These are phyloP conservation scores for Talaromyces ruber DNA, from an alignment of 495 filamentous ascomycete species.

Conservation along the genomic window DNA sequence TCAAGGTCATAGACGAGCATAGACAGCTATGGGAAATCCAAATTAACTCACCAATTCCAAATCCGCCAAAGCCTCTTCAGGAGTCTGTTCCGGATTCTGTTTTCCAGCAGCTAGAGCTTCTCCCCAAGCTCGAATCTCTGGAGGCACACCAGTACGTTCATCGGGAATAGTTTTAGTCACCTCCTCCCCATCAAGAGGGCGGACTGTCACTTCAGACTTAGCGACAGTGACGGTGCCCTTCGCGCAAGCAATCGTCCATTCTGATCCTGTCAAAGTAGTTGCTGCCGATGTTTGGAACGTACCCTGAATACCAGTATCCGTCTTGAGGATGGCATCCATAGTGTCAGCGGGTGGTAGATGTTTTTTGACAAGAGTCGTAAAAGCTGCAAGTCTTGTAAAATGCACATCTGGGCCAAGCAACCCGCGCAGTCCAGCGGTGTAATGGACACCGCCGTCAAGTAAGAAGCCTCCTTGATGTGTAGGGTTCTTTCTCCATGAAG, in stretches of 20 bases:
- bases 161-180: constrained; percentile 34
- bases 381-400: constrained; percentile 36
- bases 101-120: constrained; percentile 39
- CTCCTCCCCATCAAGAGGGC: constrained; percentile 11
- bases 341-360: constrained; percentile 62
- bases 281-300: constrained; percentile 49
- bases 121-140: constrained; percentile 56
- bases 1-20: not conserved
- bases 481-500: constrained; percentile 54
- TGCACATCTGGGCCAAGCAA: constrained; percentile 42
- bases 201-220: constrained; percentile 31
- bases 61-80: constrained; percentile 55
- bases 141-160: constrained; percentile 43
- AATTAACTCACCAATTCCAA: constrained; percentile 37
- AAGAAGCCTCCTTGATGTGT: constrained; percentile 61
- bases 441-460: constrained; percentile 63
- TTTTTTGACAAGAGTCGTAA: constrained; percentile 38
- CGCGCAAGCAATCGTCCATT: constrained; percentile 40
- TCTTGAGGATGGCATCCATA: constrained; percentile 46
- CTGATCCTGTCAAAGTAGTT: constrained; percentile 44
- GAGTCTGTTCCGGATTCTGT: constrained; percentile 42
- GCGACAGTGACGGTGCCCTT: constrained; percentile 35
- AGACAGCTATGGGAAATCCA: not conserved
- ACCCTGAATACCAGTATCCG: constrained; percentile 46
- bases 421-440: constrained; percentile 44